phyloP scores from a whole-genome alignment of 2,329 filamentous ascomycete genomes.

The Ophiostoma sp. region DNA sequence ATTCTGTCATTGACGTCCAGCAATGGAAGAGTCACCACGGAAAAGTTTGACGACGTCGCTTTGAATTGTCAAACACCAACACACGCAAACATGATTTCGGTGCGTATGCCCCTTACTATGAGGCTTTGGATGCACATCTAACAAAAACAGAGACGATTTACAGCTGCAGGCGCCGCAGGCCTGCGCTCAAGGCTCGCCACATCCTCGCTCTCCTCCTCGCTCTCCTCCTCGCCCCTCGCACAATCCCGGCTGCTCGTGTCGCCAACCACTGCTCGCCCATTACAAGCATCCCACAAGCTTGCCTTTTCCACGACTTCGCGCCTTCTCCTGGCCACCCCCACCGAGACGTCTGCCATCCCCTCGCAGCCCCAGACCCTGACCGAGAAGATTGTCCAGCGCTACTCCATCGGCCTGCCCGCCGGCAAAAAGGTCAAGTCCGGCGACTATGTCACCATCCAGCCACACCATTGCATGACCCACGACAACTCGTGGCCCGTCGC shows the following conservation, averaged over 20 bases:
- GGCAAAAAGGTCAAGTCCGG: conserved; percentile 72
- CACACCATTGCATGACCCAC: conserved; percentile 76
- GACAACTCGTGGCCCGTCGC: conserved; percentile 51
- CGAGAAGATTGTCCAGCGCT: conserved; percentile 85
- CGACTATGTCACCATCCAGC: conserved; percentile 75
- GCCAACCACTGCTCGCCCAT: neutral
- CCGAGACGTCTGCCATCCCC: conserved; percentile 18
- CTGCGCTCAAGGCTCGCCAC: conserved; percentile 10
- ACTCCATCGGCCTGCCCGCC: conserved; percentile 67
- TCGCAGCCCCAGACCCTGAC: conserved; percentile 68
- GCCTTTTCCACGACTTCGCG: conserved; percentile 43
- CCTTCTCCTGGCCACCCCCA: neutral
- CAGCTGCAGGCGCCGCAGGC: conserved; percentile 16
- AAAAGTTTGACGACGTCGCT: conserved; percentile 10
- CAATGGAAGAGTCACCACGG: neutral
- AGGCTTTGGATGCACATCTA: neutral
- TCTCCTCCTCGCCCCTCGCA: neutral
- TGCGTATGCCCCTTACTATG: neutral
- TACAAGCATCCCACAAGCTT: conserved; percentile 45
- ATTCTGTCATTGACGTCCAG: conserved; percentile 14
- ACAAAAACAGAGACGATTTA: conserved; percentile 19
- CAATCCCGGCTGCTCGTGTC: conserved; percentile 10
- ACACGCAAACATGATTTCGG: conserved; percentile 17
- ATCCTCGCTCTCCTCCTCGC: neutral
- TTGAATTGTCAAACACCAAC: neutral